These are phyloP conservation scores for Metschnikowia dekortorum DNA, from an alignment of 805 yeast genomes.

Conservation along the genomic window DNA sequence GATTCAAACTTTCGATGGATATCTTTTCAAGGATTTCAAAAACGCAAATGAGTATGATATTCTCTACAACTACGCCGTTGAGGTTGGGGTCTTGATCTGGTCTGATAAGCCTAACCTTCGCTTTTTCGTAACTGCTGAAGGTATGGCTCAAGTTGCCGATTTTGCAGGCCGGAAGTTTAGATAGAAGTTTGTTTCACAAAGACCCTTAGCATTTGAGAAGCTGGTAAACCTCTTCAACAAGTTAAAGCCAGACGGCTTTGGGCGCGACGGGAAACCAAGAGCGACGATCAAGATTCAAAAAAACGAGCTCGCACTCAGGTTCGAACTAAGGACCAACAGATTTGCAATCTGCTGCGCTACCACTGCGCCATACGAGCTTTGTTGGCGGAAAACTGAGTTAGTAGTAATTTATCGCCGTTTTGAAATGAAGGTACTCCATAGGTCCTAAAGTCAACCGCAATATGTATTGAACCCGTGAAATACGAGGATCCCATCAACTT, in stretches of 20 bases:
- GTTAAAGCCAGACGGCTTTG: too few species aligned
- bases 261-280: too few species aligned
- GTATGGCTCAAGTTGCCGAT: conserved; percentile 85
- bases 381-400: too few species aligned
- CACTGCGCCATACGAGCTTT: conserved; percentile 86
- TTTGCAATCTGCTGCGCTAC: conserved; percentile 99
- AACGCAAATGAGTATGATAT: conserved; percentile 71
- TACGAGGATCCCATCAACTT: too few species aligned
- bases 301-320: conserved; percentile 77
- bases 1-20: conserved; percentile 82
- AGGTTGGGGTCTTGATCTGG: conserved; percentile 92
- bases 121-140: conserved; percentile 86
- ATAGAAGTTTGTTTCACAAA: not conserved
- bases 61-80: conserved; percentile 74
- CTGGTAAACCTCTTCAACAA: too few species aligned
- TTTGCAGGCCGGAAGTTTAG: conserved; percentile 62
- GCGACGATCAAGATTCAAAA: conserved; percentile 1
- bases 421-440: too few species aligned
- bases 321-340: conserved; percentile 98
- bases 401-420: too few species aligned
- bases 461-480: too few species aligned
- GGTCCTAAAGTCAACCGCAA: not conserved
- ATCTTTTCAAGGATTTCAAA: conserved; percentile 79
- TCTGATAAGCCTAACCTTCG: conserved; percentile 61
- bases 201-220: not conserved